Evolutionary conservation across 495 filamentous ascomycete species (phyloP).

Genomic region (Thermothielavioides terrestris): DNA sequence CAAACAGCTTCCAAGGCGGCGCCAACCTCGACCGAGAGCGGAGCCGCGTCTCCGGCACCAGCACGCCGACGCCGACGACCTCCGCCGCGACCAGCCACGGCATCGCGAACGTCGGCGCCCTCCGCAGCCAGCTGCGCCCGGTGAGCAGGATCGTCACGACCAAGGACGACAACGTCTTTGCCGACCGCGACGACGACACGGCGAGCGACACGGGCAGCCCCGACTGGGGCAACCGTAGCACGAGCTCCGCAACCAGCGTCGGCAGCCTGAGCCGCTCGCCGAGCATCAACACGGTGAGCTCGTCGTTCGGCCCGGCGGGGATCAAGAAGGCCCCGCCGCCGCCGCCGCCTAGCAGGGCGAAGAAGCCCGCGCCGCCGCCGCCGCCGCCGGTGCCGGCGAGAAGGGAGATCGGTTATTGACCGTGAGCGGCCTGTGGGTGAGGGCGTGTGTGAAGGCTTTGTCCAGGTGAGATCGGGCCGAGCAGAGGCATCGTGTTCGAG

Average conservation of each 20-base stretch:
- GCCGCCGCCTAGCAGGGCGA: constrained; percentile 69
- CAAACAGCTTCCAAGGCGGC: constrained; percentile 31
- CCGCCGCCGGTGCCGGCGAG: constrained; percentile 52
- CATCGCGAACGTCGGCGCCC: constrained; percentile 25
- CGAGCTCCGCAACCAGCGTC: constrained; percentile 55
- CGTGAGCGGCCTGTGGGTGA: not conserved
- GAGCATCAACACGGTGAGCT: constrained; percentile 40
- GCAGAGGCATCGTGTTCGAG: no score
- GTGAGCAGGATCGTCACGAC: constrained; percentile 31
- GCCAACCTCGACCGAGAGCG: constrained; percentile 23
- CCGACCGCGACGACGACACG: constrained; percentile 55
- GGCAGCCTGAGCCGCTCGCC: constrained; percentile 49
- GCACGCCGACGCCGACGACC: constrained; percentile 19
- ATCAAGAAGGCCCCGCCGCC: constrained; percentile 61
- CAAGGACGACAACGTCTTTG: constrained; percentile 47
- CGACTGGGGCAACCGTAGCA: constrained; percentile 49
- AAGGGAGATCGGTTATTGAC: constrained; percentile 29
- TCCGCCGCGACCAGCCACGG: constrained; percentile 22
- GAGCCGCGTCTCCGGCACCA: constrained; percentile 16
- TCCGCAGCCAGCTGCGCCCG: constrained; percentile 37
- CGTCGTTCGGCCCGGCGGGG: constrained; percentile 34
- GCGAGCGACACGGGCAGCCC: constrained; percentile 50
- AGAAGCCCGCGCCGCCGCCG: constrained; percentile 71
- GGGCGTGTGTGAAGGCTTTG: not conserved
- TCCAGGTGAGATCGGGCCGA: no score